Evolutionary conservation across 805 yeast genomes (phyloP).

Genomic region (Teunomyces stri): DNA sequence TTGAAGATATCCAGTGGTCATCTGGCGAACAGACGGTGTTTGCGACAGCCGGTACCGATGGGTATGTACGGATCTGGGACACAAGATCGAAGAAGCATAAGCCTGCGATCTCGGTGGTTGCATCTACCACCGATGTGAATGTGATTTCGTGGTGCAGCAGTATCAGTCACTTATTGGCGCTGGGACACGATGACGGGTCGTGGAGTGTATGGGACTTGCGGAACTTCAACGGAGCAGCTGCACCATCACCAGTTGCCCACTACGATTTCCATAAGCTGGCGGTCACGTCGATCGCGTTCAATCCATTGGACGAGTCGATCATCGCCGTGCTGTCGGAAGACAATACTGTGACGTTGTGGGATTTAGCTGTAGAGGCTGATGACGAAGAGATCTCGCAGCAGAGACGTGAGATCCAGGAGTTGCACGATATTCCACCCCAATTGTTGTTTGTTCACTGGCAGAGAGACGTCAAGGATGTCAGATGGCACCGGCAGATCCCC

Average conservation of each 20-base stretch:
- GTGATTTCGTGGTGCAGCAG: constrained; percentile 94
- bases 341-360: constrained; percentile 97
- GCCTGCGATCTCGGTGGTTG: constrained; percentile 83
- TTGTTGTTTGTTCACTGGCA: constrained; percentile 97
- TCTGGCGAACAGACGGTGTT: constrained; percentile 89
- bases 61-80: constrained; percentile 93
- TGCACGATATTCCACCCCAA: constrained; percentile 92
- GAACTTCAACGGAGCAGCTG: constrained; percentile 57
- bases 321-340: constrained; percentile 96
- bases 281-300: constrained; percentile 88
- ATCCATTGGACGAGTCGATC: constrained; percentile 93
- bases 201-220: constrained; percentile 99
- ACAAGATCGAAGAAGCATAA: constrained; percentile 88
- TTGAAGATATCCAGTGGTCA: constrained; percentile 97
- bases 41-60: constrained; percentile 93
- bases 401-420: constrained; percentile 69
- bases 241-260: constrained; percentile 83
- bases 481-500: constrained; percentile 97
- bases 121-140: constrained; percentile 81
- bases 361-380: constrained; percentile 96
- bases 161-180: constrained; percentile 82
- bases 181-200: constrained; percentile 95
- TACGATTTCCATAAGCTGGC: constrained; percentile 95
- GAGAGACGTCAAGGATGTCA: constrained; percentile 93
- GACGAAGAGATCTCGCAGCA: constrained; percentile 94